A percentile compares a stretch with the other conserved stretches of the same genome.
Evolutionary conservation across 768 basidiomycete genomes (phyloP).

Genomic region (Lentinula sp.): DNA sequence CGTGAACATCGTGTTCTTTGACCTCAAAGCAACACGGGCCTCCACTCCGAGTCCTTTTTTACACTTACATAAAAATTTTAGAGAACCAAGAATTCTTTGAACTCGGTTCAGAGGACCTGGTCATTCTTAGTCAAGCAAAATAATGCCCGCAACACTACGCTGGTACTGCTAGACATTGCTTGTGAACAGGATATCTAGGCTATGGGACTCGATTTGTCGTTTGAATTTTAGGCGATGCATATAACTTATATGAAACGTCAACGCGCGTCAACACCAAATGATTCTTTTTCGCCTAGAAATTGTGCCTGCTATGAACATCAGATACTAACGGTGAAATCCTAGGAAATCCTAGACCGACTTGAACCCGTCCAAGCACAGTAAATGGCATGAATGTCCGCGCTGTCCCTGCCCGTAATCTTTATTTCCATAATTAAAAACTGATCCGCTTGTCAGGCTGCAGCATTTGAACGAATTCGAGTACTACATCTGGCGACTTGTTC

Average conservation of each 20-base stretch:
- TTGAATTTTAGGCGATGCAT: not conserved
- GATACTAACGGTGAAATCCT: not conserved
- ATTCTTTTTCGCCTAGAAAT: not conserved
- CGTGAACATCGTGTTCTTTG: not conserved
- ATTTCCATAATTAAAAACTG: slow-evolving; percentile 5
- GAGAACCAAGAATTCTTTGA: too few relatives aligned
- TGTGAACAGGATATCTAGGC: too few relatives aligned
- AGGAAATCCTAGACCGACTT: not conserved
- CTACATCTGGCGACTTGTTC: not conserved
- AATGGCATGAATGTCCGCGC: not conserved
- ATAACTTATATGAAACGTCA: not conserved
- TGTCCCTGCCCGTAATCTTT: not conserved
- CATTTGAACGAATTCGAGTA: too few relatives aligned
- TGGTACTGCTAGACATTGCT: too few relatives aligned
- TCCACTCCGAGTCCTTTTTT: too few relatives aligned
- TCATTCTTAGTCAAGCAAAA: too few relatives aligned
- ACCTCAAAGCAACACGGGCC: too few relatives aligned
- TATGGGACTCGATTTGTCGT: too few relatives aligned
- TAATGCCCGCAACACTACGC: too few relatives aligned
- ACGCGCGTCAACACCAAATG: not conserved
- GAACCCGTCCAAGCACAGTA: not conserved
- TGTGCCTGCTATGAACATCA: not conserved
- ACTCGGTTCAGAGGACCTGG: too few relatives aligned
- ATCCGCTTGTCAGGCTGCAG: slow-evolving; percentile 2
- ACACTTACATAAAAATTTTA: too few relatives aligned